phyloP scores from a whole-genome alignment of 2,329 filamentous ascomycete species.

The Biscogniauxia sp. region DNA sequence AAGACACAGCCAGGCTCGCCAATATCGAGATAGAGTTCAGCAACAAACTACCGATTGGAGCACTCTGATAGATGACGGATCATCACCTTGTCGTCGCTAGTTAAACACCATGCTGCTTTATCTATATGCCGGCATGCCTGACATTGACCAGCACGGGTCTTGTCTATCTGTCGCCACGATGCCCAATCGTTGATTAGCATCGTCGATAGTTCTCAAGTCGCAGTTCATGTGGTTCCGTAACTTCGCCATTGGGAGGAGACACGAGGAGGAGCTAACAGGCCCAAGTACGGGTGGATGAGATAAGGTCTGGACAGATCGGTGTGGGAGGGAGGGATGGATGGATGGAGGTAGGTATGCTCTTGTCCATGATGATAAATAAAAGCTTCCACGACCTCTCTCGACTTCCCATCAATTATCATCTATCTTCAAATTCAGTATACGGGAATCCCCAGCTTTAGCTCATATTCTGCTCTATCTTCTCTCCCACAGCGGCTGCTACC shows the following conservation, averaged over 20 bases:
- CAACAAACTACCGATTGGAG: constrained; percentile 16
- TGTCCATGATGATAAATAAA: constrained; percentile 20
- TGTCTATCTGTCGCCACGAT: constrained; percentile 19
- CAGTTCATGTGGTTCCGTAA: constrained; percentile 12
- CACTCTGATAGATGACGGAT: constrained; percentile 12
- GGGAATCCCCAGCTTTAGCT: neutral
- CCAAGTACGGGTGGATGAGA: constrained; percentile 13
- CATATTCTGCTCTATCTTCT: neutral
- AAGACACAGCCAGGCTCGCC: constrained; percentile 5
- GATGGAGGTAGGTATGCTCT: neutral
- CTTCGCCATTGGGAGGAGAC: constrained; percentile 11
- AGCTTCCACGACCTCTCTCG: constrained; percentile 1
- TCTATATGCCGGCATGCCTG: constrained; percentile 15
- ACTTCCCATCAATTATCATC: neutral
- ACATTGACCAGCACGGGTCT: constrained; percentile 12
- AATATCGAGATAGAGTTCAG: constrained; percentile 18
- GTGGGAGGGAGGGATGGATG: too few relatives aligned
- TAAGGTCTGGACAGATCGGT: constrained; percentile 13
- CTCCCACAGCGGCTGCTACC: constrained; percentile 1
- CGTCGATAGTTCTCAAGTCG: constrained; percentile 16
- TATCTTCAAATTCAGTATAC: neutral
- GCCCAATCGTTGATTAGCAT: constrained; percentile 16
- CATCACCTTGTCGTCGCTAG: constrained; percentile 12
- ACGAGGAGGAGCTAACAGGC: constrained; percentile 7
- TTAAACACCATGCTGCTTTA: constrained; percentile 23